Conservation (phyloP, 1,284 basidiomycete species). For the Ceratobasidium sp. region DNA sequence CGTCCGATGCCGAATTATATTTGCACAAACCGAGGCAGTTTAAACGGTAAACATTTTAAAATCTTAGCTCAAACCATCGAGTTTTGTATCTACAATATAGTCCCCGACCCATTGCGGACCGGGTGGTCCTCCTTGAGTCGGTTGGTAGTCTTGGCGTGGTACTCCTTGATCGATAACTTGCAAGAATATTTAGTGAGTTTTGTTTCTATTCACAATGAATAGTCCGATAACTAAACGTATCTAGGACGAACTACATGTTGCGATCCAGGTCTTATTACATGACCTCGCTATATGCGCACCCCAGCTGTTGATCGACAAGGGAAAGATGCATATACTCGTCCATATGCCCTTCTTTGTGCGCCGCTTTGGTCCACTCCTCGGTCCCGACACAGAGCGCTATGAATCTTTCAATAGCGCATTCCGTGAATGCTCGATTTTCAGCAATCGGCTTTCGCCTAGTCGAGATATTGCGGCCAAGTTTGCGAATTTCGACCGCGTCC, state of each 20-base stretch:
- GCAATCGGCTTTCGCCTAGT: constrained; percentile 60
- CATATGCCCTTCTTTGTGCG: constrained; percentile 57
- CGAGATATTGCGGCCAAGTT: constrained; percentile 58
- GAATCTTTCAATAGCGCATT: constrained; percentile 60
- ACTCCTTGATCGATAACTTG: constrained; percentile 55
- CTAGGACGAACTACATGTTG: constrained; percentile 55
- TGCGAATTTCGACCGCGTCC: constrained; percentile 6
- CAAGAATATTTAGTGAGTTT: constrained; percentile 55
- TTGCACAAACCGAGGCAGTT: constrained; percentile 41
- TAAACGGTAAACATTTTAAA: constrained; percentile 44
- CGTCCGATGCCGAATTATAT: constrained; percentile 49
- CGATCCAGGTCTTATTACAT: constrained; percentile 58
- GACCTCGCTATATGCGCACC: constrained; percentile 54
- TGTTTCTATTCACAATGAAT: constrained; percentile 48
- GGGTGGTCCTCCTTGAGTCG: constrained; percentile 5
- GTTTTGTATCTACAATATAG: constrained; percentile 24
- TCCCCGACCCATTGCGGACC: background rate
- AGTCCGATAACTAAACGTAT: constrained; percentile 51
- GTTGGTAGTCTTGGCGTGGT: constrained; percentile 39
- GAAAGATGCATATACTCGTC: constrained; percentile 58
- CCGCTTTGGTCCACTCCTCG: constrained; percentile 58
- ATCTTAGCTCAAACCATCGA: constrained; percentile 1
- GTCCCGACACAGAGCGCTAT: constrained; percentile 57
- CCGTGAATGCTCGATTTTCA: constrained; percentile 56
- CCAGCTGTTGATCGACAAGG: constrained; percentile 56